Base-by-base conservation (phyloP, 768 basidiomycete species). In the Panaeolus papilionaceus region DNA sequence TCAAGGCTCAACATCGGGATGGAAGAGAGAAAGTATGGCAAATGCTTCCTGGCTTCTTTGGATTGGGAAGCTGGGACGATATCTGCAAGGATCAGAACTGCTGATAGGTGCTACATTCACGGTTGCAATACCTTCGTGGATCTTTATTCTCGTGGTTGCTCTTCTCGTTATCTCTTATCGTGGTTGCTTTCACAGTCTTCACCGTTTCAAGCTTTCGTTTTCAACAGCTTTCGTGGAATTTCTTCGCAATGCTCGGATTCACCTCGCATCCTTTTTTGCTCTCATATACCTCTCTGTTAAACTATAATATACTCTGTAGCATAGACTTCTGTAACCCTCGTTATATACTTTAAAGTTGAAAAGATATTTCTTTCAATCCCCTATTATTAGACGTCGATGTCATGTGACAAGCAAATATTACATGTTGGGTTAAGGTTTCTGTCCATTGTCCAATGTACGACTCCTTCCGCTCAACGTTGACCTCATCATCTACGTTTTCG, bases 21-120 rank as follows among this genome's bases (percentile, higher is more conserved):
- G 81, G 80, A 0, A 70, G 82, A 58, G 76, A 79, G 71, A 77
- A 77, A 70, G 75, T 81, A 6, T 83, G 82, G 82, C 75, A 79
- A 51, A 66, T 67, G 42, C 71, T 83, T 38, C 82, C 81, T 0
- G 68, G 64, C 16, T 71, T 81, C 14, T 83, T 83, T 66, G 74
- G 77, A 38, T 72, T 83, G 9, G 79, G 77, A 54, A 79, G 75
- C 23, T 83, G 82, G 82, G 77, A 79, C 10, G 78, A 79, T 38
- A 78, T 83, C 9, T 75, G 69, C 54, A 75, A 73, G 64, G 78
- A 80, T 40, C 80, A 82, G 64, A 75, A 70, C 62, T 76, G 76
- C 64, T 80, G 64, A 75, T 28, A 51, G 54, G 26, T 33, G 9
- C 33, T 23, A 51, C 26, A 26, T 26, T 51, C 49, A 51, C 20